These are phyloP conservation scores for Thermoascus crustaceus DNA, from an alignment of 2,329 filamentous ascomycete species.

Conservation along the genomic window DNA sequence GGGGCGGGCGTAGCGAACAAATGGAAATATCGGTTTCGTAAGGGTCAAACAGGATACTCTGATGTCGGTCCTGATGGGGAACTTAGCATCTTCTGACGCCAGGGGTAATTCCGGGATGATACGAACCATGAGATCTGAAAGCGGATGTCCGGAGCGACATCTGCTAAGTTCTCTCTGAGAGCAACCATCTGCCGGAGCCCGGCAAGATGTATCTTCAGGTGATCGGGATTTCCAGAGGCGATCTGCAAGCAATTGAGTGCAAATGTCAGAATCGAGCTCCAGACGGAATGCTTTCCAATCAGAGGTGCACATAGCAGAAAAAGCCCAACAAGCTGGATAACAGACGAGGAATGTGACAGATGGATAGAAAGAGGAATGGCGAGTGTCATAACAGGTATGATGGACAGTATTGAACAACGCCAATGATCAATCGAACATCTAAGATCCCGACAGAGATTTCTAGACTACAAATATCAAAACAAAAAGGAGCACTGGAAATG, in stretches of 20 bases:
- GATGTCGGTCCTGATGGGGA: conserved; percentile 28
- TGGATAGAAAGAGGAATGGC: not conserved
- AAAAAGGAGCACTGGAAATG: too few relatives aligned
- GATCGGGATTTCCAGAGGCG: conserved; percentile 31
- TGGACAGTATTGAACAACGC: too few relatives aligned
- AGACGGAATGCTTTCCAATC: too few relatives aligned
- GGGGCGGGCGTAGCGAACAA: conserved; percentile 28
- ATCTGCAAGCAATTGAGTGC: conserved; percentile 25
- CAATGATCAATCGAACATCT: too few relatives aligned
- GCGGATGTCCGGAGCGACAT: conserved; percentile 29
- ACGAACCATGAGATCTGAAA: conserved; percentile 34
- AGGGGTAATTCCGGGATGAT: not conserved
- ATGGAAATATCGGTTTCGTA: conserved; percentile 31
- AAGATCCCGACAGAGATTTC: not conserved
- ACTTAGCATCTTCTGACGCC: not conserved
- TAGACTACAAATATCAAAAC: too few relatives aligned
- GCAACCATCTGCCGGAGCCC: conserved; percentile 32
- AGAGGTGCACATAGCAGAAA: too few relatives aligned
- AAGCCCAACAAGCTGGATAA: too few relatives aligned
- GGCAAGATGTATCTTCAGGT: conserved; percentile 32
- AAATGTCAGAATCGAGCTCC: not conserved
- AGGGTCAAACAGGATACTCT: conserved; percentile 32
- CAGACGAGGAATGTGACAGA: not conserved
- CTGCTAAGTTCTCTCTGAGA: conserved; percentile 28
- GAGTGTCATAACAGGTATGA: too few relatives aligned